Evolutionary conservation across 164 flowering plant species (phyloP).

Genomic region (Malania oleifera): DNA sequence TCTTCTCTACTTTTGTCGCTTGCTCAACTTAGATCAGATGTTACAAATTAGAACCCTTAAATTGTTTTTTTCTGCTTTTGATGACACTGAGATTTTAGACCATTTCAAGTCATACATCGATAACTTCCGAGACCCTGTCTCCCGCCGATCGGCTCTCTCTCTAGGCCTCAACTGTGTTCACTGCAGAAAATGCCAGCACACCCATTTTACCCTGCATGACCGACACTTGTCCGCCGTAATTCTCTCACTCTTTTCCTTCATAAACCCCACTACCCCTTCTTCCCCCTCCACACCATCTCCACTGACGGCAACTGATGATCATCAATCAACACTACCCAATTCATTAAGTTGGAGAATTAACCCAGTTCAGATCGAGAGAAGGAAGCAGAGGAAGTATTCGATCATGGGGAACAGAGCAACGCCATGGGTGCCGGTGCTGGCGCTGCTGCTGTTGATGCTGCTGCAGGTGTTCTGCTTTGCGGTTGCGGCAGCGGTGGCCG

Average conservation of each 20-base stretch:
- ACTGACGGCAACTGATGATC: no score
- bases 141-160: conserved; percentile 1
- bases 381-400: background rate
- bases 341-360: no score
- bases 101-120: background rate
- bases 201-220: conserved; percentile 30
- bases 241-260: conserved; percentile 14
- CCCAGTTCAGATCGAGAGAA: no score
- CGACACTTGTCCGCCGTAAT: conserved; percentile 21
- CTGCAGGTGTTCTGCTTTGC: conserved; percentile 18
- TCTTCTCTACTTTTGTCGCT: no score
- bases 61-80: no score
- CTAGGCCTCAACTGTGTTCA: conserved; percentile 20
- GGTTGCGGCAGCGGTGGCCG: conserved; percentile 7
- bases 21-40: no score
- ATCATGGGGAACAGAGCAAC: conserved; percentile 13
- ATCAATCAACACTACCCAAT: background rate
- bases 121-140: conserved; percentile 18
- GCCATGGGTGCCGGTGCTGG: conserved; percentile 13
- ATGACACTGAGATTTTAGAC: no score
- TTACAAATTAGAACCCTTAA: no score
- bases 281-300: background rate
- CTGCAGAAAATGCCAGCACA: conserved; percentile 29
- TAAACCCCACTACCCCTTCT: conserved; percentile 10
- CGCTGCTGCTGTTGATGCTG: conserved; percentile 12